A percentile compares a stretch with the other conserved stretches of the same genome.
These are phyloP conservation scores for Diaporthe ilicicola DNA, from an alignment of 2,329 filamentous ascomycete species.

Conservation along the genomic window DNA sequence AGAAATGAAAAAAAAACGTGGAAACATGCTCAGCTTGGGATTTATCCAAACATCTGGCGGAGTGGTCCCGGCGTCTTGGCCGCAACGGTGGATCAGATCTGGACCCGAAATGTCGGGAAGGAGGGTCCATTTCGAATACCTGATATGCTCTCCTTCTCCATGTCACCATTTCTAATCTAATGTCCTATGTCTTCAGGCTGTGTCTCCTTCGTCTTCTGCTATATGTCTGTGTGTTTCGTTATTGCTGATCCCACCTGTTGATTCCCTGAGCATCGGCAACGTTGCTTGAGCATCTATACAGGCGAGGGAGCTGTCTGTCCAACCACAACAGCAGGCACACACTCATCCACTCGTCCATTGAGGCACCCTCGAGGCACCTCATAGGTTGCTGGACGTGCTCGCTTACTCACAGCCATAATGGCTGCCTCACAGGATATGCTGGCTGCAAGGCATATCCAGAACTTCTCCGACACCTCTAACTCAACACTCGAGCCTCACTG, in stretches of 20 bases:
- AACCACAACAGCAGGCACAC: background rate
- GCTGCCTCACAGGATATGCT: constrained; percentile 33
- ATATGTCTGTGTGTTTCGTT: background rate
- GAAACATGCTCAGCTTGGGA: constrained; percentile 10
- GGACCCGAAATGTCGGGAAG: constrained; percentile 15
- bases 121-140: constrained; percentile 2
- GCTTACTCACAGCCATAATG: constrained; percentile 22
- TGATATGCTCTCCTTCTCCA: background rate
- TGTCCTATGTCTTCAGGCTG: background rate
- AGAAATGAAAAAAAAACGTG: background rate
- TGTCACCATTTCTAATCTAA: background rate
- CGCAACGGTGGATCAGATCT: constrained; percentile 3
- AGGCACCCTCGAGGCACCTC: background rate
- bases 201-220: background rate
- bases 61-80: constrained; percentile 6
- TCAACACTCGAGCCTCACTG: constrained; percentile 49
- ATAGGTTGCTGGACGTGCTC: background rate
- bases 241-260: background rate
- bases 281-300: background rate
- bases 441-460: constrained; percentile 49
- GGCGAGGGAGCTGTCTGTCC: background rate
- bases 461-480: constrained; percentile 46
- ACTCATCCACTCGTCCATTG: background rate
- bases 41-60: background rate
- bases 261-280: background rate